Conservation (phyloP, 305 asterid genomes). For the Striga hermonthica region DNA sequence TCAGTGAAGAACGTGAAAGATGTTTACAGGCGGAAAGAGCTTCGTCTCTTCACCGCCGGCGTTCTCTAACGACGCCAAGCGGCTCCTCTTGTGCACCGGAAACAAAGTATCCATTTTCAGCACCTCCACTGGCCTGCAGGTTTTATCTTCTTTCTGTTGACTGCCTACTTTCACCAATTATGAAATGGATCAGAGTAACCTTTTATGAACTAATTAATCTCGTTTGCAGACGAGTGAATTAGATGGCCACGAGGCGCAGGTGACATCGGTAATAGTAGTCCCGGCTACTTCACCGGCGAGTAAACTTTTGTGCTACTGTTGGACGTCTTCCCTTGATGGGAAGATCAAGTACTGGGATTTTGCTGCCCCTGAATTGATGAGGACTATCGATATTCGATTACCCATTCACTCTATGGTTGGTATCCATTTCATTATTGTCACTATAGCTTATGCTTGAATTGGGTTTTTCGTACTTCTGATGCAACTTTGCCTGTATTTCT, state of each 20-base stretch:
- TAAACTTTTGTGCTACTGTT: slow-evolving; percentile 60
- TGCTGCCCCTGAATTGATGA: slow-evolving; percentile 63
- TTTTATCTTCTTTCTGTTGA: slow-evolving; percentile 25
- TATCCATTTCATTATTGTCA: not conserved
- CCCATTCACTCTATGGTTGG: slow-evolving; percentile 81
- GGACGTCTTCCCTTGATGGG: slow-evolving; percentile 90
- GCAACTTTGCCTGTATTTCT: not conserved
- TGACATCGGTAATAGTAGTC: slow-evolving; percentile 79
- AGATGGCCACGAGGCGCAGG: slow-evolving; percentile 75
- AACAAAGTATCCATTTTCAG: slow-evolving; percentile 81
- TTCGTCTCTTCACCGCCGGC: slow-evolving; percentile 78
- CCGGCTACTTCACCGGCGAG: slow-evolving; percentile 55
- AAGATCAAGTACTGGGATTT: slow-evolving; percentile 88
- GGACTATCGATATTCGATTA: slow-evolving; percentile 46
- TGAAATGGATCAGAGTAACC: not conserved
- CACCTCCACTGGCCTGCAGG: slow-evolving; percentile 88
- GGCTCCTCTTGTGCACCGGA: slow-evolving; percentile 81
- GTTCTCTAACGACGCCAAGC: slow-evolving; percentile 76
- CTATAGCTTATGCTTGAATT: not conserved
- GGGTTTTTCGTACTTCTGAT: not conserved
- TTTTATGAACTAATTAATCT: not conserved
- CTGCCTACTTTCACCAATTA: not conserved
- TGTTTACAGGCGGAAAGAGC: slow-evolving; percentile 81
- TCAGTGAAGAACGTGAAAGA: slow-evolving; percentile 24
- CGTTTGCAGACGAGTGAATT: slow-evolving; percentile 71